Conservation (phyloP, 805 yeast species). For the Pichia deserticola region DNA sequence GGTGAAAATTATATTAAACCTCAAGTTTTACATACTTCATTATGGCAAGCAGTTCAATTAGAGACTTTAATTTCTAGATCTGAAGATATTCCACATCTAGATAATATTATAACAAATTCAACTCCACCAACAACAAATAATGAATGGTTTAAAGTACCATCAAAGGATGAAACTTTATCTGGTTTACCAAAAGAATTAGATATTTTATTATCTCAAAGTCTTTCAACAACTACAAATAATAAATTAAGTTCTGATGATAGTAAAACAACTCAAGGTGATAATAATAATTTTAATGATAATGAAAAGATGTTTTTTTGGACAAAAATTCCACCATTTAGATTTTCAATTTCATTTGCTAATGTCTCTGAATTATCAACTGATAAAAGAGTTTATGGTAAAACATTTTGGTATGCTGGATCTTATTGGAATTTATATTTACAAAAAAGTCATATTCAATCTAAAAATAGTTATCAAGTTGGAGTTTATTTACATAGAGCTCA, state of each 20-base stretch:
- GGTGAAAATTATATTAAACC: constrained; percentile 35
- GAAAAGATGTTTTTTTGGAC: constrained; percentile 31
- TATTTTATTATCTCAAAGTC: constrained; percentile 8
- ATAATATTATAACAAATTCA: constrained; percentile 21
- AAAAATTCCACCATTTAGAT: constrained; percentile 45
- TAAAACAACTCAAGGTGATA: constrained; percentile 20
- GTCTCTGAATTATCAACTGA: constrained; percentile 38
- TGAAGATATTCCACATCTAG: constrained; percentile 22
- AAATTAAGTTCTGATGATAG: constrained; percentile 15
- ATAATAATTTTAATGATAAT: constrained; percentile 5
- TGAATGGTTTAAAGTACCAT: constrained; percentile 36
- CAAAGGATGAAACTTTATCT: constrained; percentile 40
- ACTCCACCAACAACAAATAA: constrained; percentile 21
- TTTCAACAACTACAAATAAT: constrained; percentile 1
- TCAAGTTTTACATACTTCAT: constrained; percentile 35
- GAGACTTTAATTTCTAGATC: constrained; percentile 33
- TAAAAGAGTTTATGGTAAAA: constrained; percentile 42
- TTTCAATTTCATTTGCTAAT: constrained; percentile 44
- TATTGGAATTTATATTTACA: constrained; percentile 52
- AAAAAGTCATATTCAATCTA: constrained; percentile 33
- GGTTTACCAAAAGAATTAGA: constrained; percentile 36
- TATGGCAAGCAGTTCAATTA: constrained; percentile 42
- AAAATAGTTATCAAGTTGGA: constrained; percentile 43
- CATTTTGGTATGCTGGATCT: constrained; percentile 56
- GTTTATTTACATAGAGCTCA: constrained; percentile 48